Evolutionary conservation across 2,329 filamentous ascomycete species (phyloP), one percentile per base, ranked within the genome.

Genomic region (Penicillium sp.): DNA sequence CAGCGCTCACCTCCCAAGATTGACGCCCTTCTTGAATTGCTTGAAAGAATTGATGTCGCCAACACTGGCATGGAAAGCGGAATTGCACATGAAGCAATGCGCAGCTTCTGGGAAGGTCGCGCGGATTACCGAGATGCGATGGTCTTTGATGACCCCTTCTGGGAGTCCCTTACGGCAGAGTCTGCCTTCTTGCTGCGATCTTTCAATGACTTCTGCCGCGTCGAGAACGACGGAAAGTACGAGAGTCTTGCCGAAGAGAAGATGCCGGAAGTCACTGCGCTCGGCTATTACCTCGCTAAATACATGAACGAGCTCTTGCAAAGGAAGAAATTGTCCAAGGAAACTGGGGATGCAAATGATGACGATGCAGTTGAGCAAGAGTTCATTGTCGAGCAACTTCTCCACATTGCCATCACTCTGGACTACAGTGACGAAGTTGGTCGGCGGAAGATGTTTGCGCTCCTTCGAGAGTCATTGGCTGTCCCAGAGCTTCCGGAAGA

Each of bases 361-460:
- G 90, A 95, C 66, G 89, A 95, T 62, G 89, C 89, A 0, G 87
- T 92, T 6, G 92, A 97, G 70, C 88, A 92, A 65, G 93, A 97
- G 73, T 99, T 99, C 66, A 89, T 97, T 59, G 89, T 97, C 37
- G 92, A 97, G 71, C 95, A 99, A 70, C 81, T 99, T 54, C 85
- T 99, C 33, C 89, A 97, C 66, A 96, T 99, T 68, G 89, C 91
- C 5, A 82, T 92, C 56, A 95, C 90, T 1, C 83, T 97, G 49
- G 94, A 99, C 74, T 99, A 97, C 74, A 92, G 90, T n/a, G 94
- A 99, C 69, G 94, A 97, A 73, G 90, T 96, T 59, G 94, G 94
- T 48, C 85, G 94, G 61, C 84, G 93, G 55, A 96, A 96, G 77
- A 97, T 99, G 92, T 97, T 96, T 71, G 86, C 90, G 18, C 82